These are phyloP conservation scores for Picea abies DNA, from an alignment of 83 land plant species.

Conservation along the genomic window DNA sequence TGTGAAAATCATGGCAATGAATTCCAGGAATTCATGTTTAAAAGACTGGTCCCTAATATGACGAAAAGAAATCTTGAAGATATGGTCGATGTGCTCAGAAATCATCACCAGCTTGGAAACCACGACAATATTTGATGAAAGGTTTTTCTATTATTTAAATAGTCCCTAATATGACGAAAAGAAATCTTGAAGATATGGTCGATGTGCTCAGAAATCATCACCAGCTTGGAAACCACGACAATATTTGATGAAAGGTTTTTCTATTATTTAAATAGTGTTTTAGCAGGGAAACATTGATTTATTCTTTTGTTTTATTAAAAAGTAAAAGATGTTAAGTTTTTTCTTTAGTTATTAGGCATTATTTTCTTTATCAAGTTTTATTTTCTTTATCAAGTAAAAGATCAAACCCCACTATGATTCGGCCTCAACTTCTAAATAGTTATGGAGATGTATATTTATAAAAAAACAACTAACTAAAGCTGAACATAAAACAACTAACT, in stretches of 20 bases:
- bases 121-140: constrained; percentile 84
- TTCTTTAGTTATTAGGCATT: no score
- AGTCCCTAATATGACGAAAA: constrained; percentile 23
- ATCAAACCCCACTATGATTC: no score
- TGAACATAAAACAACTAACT: no score
- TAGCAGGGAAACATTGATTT: no score
- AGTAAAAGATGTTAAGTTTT: no score
- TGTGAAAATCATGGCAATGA: constrained; percentile 52
- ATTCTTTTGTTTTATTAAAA: no score
- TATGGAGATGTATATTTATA: no score
- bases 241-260: constrained; percentile 82
- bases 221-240: constrained; percentile 90
- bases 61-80: constrained; percentile 6
- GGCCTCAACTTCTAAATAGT: no score
- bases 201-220: constrained; percentile 57
- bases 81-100: constrained; percentile 43
- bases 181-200: constrained; percentile 22
- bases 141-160: constrained; percentile 34
- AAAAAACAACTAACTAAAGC: no score
- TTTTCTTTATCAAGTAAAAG: no score
- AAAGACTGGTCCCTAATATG: constrained; percentile 53
- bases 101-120: constrained; percentile 87
- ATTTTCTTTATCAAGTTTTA: no score
- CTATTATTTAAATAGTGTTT: no score
- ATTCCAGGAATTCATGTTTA: constrained; percentile 58